A percentile compares a stretch with the other conserved stretches of the same genome.
Conservation (phyloP, 176 grass and related monocot genomes). For the Puya raimondii region DNA sequence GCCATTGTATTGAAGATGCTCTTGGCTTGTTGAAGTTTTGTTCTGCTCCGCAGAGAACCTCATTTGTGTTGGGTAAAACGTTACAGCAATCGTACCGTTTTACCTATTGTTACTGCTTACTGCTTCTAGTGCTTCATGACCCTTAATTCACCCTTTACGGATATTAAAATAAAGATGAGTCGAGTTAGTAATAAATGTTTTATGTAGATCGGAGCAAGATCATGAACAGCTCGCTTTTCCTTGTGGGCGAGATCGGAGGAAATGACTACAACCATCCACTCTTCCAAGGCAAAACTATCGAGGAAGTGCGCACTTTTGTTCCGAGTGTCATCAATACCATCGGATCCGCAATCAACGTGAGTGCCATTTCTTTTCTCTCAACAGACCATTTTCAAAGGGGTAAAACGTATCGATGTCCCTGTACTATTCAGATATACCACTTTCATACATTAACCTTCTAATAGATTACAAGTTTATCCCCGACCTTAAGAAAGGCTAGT, state of each 20-base stretch:
- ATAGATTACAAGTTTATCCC: no score
- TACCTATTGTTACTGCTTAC: neutral
- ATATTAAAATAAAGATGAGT: neutral
- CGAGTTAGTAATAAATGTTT: neutral
- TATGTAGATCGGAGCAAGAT: neutral
- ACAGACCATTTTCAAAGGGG: neutral
- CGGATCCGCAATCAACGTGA: slow-evolving; percentile 29
- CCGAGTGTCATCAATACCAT: slow-evolving; percentile 32
- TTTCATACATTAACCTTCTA: no score
- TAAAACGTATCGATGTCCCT: no score
- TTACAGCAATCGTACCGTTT: no score
- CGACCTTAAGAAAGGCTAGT: neutral
- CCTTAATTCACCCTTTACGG: neutral
- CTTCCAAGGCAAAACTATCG: slow-evolving; percentile 20
- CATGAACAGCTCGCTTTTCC: slow-evolving; percentile 16
- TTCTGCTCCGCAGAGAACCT: neutral
- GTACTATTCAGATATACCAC: no score
- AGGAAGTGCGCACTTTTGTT: slow-evolving; percentile 31
- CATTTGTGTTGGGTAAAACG: no score
- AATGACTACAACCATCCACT: slow-evolving; percentile 61
- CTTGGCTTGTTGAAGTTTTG: no score
- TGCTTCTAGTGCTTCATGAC: neutral
- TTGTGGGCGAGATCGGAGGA: slow-evolving; percentile 61
- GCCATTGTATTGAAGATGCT: no score
- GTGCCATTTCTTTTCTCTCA: neutral